Base-by-base conservation (phyloP, 306 rosid genomes). In the Malus orientalis region DNA sequence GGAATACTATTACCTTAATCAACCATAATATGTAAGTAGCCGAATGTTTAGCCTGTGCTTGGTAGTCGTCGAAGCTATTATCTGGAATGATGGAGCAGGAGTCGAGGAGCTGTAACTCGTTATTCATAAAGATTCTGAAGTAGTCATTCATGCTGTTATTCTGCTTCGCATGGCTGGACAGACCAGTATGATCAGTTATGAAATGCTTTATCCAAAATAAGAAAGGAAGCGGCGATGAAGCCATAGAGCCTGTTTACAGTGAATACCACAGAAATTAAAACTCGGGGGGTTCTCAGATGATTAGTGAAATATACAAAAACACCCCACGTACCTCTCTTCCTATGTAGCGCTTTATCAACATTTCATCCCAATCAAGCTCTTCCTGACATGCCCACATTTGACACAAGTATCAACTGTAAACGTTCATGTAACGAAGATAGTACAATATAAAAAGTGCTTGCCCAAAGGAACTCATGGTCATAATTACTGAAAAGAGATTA, bases 181-280 rank as follows among this genome's bases (percentile, higher is more conserved):
- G 67, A 63, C 29, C 2, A 16, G 32, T 25, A 22, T 80, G 80
- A 66, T 81, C 45, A 12, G 38, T 36, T 29, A 47, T 72, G 73
- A 88, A 78, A 67, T 84, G 80, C 79, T 87, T 86, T 73, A 88
- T 83, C 95, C 91, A 83, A 81, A 75, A 80, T 75, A 70, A 36
- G 96, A 87, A 73, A 92, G 92, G 85, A 95, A 89, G 79, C 96
- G 95, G 0, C 92, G 96, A 79, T 92, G 96, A 89, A 95, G 97
- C 98, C 98, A 95, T 58, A 92, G 72, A 74, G 92, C 93, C 98
- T 90, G 92, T 80, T 73, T 33, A 57, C 64, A 75, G 54, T 6
- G 13, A 67, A 78, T 69, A 74, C 49, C 45, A 77, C 25, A 69
- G 29, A 58, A 47, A 14, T 49, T 36, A 69, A 75, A 68, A 29